Conservation (phyloP, 345 rosid species). For the Noccaea caerulescens region DNA sequence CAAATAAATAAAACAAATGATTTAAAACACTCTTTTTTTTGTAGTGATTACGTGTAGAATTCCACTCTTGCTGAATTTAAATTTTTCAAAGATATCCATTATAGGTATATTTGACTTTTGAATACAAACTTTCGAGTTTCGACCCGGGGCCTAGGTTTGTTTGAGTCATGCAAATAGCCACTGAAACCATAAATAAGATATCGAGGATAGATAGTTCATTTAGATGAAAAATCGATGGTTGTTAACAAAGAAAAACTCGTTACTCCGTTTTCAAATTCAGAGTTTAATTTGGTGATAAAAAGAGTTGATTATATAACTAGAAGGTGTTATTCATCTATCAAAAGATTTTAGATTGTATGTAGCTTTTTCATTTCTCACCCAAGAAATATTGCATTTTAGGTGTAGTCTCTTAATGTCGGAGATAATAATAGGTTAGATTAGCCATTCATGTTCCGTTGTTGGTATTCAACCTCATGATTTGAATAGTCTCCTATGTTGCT, state of each 20-base stretch:
- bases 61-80: slow-evolving; percentile 13
- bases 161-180: slow-evolving; percentile 7
- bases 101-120: slow-evolving; percentile 25
- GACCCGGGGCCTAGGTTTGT: slow-evolving; percentile 29
- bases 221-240: background rate
- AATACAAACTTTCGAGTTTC: slow-evolving; percentile 34
- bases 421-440: background rate
- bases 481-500: background rate
- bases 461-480: background rate
- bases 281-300: background rate
- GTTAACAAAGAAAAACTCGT: background rate
- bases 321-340: background rate
- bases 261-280: background rate
- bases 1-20: too few species aligned
- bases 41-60: slow-evolving; percentile 35
- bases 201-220: background rate
- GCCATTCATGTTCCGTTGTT: background rate
- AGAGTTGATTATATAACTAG: background rate
- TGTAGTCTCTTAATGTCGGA: background rate
- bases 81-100: slow-evolving; percentile 18
- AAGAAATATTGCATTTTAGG: background rate
- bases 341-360: background rate
- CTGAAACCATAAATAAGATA: background rate
- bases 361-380: background rate
- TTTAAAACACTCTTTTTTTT: too few species aligned